phyloP scores from a whole-genome alignment of 2,329 filamentous ascomycete genomes.

The Claviceps cyperi region DNA sequence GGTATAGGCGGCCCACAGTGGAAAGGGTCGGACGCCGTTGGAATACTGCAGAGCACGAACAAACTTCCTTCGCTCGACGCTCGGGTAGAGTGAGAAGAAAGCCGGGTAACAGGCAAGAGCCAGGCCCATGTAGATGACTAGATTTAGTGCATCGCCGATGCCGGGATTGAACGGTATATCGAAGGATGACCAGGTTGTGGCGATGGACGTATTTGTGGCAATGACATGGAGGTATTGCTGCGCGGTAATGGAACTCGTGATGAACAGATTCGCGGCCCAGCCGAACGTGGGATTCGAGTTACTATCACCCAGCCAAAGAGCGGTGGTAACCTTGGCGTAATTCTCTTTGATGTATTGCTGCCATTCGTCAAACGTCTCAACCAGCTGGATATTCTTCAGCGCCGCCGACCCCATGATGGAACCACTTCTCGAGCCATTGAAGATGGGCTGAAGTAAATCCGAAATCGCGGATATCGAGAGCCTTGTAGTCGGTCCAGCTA shows the following conservation, averaged over 20 bases:
- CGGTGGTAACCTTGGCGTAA: conserved; percentile 57
- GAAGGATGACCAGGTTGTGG: conserved; percentile 59
- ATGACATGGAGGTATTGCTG: conserved; percentile 55
- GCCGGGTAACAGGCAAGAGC: conserved; percentile 67
- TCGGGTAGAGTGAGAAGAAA: conserved; percentile 81
- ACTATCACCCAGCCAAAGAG: conserved; percentile 58
- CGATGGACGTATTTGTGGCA: conserved; percentile 52
- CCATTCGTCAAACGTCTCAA: conserved; percentile 55
- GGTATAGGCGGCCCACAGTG: conserved; percentile 74
- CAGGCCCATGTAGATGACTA: conserved; percentile 70
- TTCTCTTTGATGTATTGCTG: conserved; percentile 46
- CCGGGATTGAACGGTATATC: conserved; percentile 56
- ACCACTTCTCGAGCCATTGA: conserved; percentile 14
- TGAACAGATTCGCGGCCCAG: conserved; percentile 50
- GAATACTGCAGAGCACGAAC: conserved; percentile 81
- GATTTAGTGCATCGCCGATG: conserved; percentile 59
- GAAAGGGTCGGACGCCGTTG: conserved; percentile 70
- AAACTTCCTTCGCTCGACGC: conserved; percentile 63
- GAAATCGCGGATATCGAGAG: conserved; percentile 19
- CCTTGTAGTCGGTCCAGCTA: conserved; percentile 21
- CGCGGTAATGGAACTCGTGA: conserved; percentile 43
- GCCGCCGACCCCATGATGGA: conserved; percentile 9
- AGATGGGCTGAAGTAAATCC: conserved; percentile 26
- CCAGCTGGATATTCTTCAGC: conserved; percentile 29
- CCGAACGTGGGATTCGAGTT: conserved; percentile 49